Conservation (phyloP, 306 rosid species). For the Cucurbita ficifolia region DNA sequence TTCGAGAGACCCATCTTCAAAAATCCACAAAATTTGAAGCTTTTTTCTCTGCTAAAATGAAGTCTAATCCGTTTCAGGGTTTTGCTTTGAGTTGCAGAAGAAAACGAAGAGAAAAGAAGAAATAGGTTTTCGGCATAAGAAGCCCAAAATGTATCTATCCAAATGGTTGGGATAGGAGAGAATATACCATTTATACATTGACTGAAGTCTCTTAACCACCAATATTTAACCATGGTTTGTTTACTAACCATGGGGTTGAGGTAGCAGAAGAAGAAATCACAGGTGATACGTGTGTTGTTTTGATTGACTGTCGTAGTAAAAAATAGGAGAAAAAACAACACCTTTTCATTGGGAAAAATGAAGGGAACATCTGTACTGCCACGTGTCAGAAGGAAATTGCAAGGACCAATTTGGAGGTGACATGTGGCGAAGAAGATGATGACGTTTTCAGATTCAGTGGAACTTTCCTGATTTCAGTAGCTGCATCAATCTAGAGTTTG, state of each 20-base stretch:
- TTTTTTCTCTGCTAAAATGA: not conserved
- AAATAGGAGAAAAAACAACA: not conserved
- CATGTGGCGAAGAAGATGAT: not conserved
- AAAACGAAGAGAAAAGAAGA: not conserved
- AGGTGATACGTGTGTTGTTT: constrained; percentile 37
- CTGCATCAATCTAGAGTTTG: not conserved
- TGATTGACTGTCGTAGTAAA: not conserved
- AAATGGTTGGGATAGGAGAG: not conserved
- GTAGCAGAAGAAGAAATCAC: not conserved
- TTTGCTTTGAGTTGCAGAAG: not conserved
- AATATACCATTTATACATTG: not conserved
- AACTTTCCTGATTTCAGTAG: constrained; percentile 1
- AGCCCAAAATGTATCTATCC: not conserved
- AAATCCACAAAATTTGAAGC: not conserved
- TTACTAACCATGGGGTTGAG: constrained; percentile 5
- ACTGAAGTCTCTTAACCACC: constrained; percentile 7
- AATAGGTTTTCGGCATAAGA: not conserved
- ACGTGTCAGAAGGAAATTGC: constrained; percentile 20
- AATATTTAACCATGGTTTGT: constrained; percentile 15
- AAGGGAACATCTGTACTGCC: constrained; percentile 12
- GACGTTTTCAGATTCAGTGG: not conserved
- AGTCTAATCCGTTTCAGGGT: not conserved
- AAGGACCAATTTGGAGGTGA: not conserved
- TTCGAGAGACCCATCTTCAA: constrained; percentile 57
- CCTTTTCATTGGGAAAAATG: constrained; percentile 4